phyloP scores from a whole-genome alignment of 2,329 filamentous ascomycete genomes.

The Monosporascus cannonballus region DNA sequence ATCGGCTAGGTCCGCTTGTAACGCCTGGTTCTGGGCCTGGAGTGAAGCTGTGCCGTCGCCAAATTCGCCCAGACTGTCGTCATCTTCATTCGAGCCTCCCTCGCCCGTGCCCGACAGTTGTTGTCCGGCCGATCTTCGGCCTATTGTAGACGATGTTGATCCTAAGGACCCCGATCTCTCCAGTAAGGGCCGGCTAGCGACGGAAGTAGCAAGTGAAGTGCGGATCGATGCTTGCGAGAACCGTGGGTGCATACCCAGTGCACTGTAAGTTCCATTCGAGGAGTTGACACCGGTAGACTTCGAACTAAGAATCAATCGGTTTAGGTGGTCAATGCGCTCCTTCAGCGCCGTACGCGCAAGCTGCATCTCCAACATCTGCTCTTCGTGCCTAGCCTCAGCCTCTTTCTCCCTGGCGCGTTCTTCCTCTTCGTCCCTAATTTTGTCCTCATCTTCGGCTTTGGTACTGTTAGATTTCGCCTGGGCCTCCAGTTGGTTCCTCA shows the following conservation, averaged over 20 bases:
- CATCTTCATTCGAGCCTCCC: constrained; percentile 46
- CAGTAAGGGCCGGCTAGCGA: constrained; percentile 41
- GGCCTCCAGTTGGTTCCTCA: constrained; percentile 74
- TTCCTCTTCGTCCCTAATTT: constrained; percentile 58
- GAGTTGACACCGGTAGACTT: constrained; percentile 92
- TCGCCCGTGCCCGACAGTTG: constrained; percentile 37
- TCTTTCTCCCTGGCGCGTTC: constrained; percentile 72
- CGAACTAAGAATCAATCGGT: constrained; percentile 88
- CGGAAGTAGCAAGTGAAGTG: constrained; percentile 65
- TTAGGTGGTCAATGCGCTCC: constrained; percentile 94
- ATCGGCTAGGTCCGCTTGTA: constrained; percentile 92
- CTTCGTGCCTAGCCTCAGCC: constrained; percentile 80
- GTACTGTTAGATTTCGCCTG: constrained; percentile 65
- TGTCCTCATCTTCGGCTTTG: constrained; percentile 58
- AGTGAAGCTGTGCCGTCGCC: constrained; percentile 81
- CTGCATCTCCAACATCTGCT: constrained; percentile 98
- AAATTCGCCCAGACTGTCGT: constrained; percentile 72
- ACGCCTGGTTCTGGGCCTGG: constrained; percentile 77
- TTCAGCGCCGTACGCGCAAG: constrained; percentile 91
- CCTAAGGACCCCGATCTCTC: constrained; percentile 63
- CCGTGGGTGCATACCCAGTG: constrained; percentile 57
- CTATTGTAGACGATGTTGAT: constrained; percentile 56
- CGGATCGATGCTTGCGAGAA: constrained; percentile 59
- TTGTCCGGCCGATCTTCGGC: constrained; percentile 43
- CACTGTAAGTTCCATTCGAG: constrained; percentile 60